A percentile compares a stretch with the other conserved stretches of the same genome.
phyloP scores from a whole-genome alignment of 805 yeast genomes.

The Metschnikowia bowlesiae region DNA sequence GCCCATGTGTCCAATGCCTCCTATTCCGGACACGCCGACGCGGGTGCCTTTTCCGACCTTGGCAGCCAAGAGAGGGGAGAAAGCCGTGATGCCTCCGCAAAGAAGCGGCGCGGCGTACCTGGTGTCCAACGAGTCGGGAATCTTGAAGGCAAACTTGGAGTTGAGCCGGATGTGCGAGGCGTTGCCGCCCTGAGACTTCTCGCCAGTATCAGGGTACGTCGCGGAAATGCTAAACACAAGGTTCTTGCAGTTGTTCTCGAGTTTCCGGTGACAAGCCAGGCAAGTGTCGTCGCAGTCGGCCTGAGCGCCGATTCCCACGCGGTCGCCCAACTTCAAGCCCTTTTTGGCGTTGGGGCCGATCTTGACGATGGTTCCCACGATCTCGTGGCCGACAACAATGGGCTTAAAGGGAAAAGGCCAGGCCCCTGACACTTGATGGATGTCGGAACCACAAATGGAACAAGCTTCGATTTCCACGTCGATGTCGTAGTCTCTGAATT shows the following conservation, averaged over 20 bases:
- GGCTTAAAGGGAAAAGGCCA: conserved; percentile 36
- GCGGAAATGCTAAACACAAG: conserved; percentile 5
- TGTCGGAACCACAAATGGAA: conserved; percentile 51
- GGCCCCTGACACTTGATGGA: conserved; percentile 46
- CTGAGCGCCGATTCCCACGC: conserved; percentile 79
- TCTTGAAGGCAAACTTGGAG: conserved; percentile 10
- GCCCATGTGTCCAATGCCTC: too few relatives aligned
- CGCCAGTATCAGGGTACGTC: conserved; percentile 6
- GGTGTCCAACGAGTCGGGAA: conserved; percentile 8
- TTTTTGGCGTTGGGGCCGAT: conserved; percentile 7
- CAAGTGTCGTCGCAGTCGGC: conserved; percentile 9
- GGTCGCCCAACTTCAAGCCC: conserved; percentile 55
- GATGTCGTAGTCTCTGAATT: too few relatives aligned
- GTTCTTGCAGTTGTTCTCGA: conserved; percentile 10
- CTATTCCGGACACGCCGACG: too few relatives aligned
- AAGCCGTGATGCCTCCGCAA: conserved; percentile 16
- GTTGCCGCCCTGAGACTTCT: conserved; percentile 8
- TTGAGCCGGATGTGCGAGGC: conserved; percentile 9
- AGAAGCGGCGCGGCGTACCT: conserved; percentile 12
- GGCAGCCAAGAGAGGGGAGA: conserved; percentile 7
- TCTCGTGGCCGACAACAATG: conserved; percentile 22
- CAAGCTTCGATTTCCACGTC: conserved; percentile 3
- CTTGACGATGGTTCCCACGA: conserved; percentile 7
- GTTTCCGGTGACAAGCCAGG: conserved; percentile 1
- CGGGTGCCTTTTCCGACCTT: too few relatives aligned